Percentiles rank a stretch among this genome's conserved stretches.
Conservation (phyloP, 768 basidiomycete species). For the Rhizopogon roseolus region DNA sequence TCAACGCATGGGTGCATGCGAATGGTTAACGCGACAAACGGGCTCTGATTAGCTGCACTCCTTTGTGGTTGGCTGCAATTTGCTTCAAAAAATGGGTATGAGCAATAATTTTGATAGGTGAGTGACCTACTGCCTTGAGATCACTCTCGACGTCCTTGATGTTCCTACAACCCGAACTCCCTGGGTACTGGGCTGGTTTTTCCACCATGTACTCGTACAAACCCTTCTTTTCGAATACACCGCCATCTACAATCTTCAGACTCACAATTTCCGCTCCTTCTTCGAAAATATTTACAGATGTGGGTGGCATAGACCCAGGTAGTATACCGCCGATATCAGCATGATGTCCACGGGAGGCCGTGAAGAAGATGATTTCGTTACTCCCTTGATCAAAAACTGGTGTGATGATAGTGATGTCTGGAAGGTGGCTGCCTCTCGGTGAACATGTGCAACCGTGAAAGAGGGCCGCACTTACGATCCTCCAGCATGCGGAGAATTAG, state of each 20-base stretch:
- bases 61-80: conserved; percentile 93
- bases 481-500: conserved; percentile 85
- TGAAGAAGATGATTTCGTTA: conserved; percentile 83
- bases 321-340: conserved; percentile 92
- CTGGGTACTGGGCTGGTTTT: conserved; percentile 74
- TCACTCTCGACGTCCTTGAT: conserved; percentile 90
- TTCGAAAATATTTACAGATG: conserved; percentile 85
- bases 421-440: conserved; percentile 48
- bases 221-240: conserved; percentile 73
- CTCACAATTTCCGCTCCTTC: conserved; percentile 90
- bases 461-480: conserved; percentile 61
- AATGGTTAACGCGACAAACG: conserved; percentile 38
- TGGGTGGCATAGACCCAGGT: conserved; percentile 95
- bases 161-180: conserved; percentile 84
- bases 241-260: conserved; percentile 86
- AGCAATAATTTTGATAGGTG: not conserved
- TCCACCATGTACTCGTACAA: conserved; percentile 79
- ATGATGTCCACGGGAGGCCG: conserved; percentile 91
- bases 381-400: conserved; percentile 74
- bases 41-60: conserved; percentile 77
- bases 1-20: conserved; percentile 5
- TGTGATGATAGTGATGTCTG: conserved; percentile 91
- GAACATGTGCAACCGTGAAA: not conserved
- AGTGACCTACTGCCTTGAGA: conserved; percentile 68
- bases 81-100: conserved; percentile 43